These are phyloP conservation scores for Daldinia childiae DNA, from an alignment of 495 filamentous ascomycete species.

Conservation along the genomic window DNA sequence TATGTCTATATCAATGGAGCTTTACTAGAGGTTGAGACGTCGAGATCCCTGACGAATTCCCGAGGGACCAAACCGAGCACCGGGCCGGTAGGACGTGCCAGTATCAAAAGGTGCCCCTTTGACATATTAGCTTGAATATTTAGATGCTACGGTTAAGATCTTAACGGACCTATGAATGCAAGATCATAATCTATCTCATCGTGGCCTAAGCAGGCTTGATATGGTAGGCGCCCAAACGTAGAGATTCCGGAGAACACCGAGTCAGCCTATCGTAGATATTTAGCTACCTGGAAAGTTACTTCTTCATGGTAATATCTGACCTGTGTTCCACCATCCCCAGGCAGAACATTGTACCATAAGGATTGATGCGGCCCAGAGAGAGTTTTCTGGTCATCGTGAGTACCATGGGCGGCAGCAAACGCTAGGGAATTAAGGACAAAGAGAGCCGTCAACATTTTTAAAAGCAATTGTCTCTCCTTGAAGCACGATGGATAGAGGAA, in stretches of 20 bases:
- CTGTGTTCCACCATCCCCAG: slow-evolving; percentile 67
- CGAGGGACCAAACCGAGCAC: slow-evolving; percentile 86
- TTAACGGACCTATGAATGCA: slow-evolving; percentile 80
- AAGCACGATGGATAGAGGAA: background rate
- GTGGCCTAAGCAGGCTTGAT: slow-evolving; percentile 75
- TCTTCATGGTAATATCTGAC: slow-evolving; percentile 37
- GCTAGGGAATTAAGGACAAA: slow-evolving; percentile 40
- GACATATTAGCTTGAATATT: slow-evolving; percentile 12
- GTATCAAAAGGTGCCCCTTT: slow-evolving; percentile 55
- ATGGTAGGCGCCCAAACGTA: slow-evolving; percentile 83
- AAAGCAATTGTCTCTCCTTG: slow-evolving; percentile 8
- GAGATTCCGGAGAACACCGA: slow-evolving; percentile 82
- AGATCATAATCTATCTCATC: slow-evolving; percentile 78
- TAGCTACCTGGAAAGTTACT: background rate
- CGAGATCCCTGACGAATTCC: slow-evolving; percentile 85
- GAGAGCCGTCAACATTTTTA: slow-evolving; percentile 42
- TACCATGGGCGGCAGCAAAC: slow-evolving; percentile 45
- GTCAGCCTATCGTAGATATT: slow-evolving; percentile 52
- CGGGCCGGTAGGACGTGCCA: slow-evolving; percentile 56
- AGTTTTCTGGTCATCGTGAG: slow-evolving; percentile 52
- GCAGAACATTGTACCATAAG: slow-evolving; percentile 63
- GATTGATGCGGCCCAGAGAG: slow-evolving; percentile 51
- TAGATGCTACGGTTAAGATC: slow-evolving; percentile 14
- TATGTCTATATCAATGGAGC: background rate
- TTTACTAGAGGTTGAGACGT: slow-evolving; percentile 71